Conservation (phyloP, 1,284 basidiomycete genomes). For the Boletus sp. region DNA sequence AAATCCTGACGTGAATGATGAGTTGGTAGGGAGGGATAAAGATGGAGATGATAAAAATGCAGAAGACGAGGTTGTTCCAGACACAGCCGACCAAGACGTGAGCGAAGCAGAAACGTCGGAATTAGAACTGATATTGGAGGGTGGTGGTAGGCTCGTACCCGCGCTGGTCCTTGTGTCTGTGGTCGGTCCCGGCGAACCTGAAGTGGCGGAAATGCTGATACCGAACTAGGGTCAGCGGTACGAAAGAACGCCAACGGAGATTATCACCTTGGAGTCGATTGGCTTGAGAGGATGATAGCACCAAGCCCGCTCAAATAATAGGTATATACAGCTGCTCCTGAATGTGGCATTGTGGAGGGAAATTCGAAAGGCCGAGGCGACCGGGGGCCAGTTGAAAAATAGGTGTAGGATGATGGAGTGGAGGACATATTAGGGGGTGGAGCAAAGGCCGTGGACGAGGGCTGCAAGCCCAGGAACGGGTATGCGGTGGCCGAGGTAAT, state of each 20-base stretch:
- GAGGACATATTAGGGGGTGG: slow-evolving; percentile 10
- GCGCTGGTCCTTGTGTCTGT: slow-evolving; percentile 10
- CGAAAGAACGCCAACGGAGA: background rate
- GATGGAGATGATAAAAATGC: slow-evolving; percentile 1
- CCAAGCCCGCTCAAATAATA: background rate
- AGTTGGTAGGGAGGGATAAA: background rate
- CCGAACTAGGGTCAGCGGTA: slow-evolving; percentile 9
- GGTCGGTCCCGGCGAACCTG: background rate
- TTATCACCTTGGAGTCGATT: slow-evolving; percentile 13
- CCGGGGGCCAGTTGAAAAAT: slow-evolving; percentile 2
- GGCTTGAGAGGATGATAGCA: background rate
- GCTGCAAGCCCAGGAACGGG: slow-evolving; percentile 14
- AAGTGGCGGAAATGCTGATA: slow-evolving; percentile 4
- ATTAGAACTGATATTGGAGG: slow-evolving; percentile 17
- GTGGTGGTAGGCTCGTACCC: slow-evolving; percentile 21
- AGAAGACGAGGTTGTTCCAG: background rate
- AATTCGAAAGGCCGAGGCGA: slow-evolving; percentile 4
- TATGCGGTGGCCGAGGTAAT: slow-evolving; percentile 6
- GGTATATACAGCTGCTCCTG: background rate
- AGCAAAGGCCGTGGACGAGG: slow-evolving; percentile 19
- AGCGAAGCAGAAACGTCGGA: slow-evolving; percentile 10
- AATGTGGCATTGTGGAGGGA: slow-evolving; percentile 7
- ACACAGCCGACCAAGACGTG: background rate
- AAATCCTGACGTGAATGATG: slow-evolving; percentile 3
- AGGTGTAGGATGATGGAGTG: slow-evolving; percentile 1